phyloP scores from a whole-genome alignment of 768 basidiomycete species.

The Podaxis carcinomalis region DNA sequence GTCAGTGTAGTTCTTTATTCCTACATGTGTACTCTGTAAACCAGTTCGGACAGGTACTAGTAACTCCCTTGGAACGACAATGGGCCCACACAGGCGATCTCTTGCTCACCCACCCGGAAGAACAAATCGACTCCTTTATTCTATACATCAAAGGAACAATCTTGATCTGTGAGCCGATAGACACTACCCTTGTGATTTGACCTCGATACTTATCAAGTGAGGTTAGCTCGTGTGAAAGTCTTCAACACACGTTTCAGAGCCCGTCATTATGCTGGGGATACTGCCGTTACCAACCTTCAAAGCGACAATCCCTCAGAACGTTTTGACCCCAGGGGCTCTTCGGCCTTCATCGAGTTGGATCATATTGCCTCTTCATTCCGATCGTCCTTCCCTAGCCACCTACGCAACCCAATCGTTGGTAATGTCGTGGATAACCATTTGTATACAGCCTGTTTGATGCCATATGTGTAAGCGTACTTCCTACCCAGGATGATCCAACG shows the following conservation, averaged over 20 bases:
- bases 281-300: conserved; percentile 36
- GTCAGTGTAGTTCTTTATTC: conserved; percentile 30
- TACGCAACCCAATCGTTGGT: conserved; percentile 51
- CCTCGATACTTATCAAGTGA: not conserved
- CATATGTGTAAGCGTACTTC: conserved; percentile 30
- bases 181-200: not conserved
- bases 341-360: conserved; percentile 63
- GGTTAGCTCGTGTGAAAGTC: conserved; percentile 44
- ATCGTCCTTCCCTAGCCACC: conserved; percentile 51
- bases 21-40: not conserved
- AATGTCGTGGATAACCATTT: conserved; percentile 58
- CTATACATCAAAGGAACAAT: conserved; percentile 68
- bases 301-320: conserved; percentile 37
- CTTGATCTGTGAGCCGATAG: conserved; percentile 43
- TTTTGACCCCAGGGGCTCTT: conserved; percentile 55
- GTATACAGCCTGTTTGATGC: conserved; percentile 43
- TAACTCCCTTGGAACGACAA: conserved; percentile 52
- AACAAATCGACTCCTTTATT: conserved; percentile 66
- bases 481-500: not conserved
- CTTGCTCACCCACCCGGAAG: conserved; percentile 55
- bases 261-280: conserved; percentile 56
- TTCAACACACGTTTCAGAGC: conserved; percentile 68
- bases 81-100: conserved; percentile 63
- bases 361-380: conserved; percentile 51
- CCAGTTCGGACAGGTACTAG: conserved; percentile 33